Conservation (phyloP, 805 yeast species). For the Candida dajiaensis region DNA sequence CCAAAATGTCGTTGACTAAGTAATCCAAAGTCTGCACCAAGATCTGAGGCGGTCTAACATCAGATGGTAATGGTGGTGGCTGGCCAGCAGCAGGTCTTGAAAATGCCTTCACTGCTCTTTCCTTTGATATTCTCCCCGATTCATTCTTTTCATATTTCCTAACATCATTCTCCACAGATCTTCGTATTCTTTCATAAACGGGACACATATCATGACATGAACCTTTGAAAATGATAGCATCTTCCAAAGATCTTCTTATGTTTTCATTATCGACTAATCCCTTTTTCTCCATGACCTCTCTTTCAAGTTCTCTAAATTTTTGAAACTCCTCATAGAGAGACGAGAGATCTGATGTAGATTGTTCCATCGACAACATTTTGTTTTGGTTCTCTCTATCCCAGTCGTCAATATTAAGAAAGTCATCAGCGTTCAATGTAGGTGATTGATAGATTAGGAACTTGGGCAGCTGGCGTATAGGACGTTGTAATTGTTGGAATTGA, state of each 20-base stretch:
- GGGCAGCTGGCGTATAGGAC: constrained; percentile 25
- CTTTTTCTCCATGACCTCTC: constrained; percentile 68
- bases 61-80: constrained; percentile 96
- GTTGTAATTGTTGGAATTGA: constrained; percentile 5
- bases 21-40: constrained; percentile 63
- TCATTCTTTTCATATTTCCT: constrained; percentile 65
- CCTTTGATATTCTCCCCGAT: constrained; percentile 49
- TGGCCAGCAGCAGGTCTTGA: constrained; percentile 98
- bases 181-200: constrained; percentile 78
- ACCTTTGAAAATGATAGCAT: constrained; percentile 85
- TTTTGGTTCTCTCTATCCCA: constrained; percentile 81
- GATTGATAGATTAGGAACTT: constrained; percentile 31
- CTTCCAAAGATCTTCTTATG: constrained; percentile 71
- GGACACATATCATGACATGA: constrained; percentile 96
- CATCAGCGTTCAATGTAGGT: constrained; percentile 28
- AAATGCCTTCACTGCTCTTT: constrained; percentile 80
- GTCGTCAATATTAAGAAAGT: constrained; percentile 30
- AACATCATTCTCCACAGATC: constrained; percentile 84
- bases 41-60: constrained; percentile 88
- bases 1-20: constrained; percentile 57
- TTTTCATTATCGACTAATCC: constrained; percentile 89
- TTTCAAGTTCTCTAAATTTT: constrained; percentile 65
- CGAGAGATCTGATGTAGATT: constrained; percentile 50
- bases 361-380: constrained; percentile 49
- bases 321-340: constrained; percentile 72